Percentiles rank a stretch among this genome's conserved stretches.
phyloP scores from a whole-genome alignment of 768 basidiomycete genomes.

The Russula sp. region DNA sequence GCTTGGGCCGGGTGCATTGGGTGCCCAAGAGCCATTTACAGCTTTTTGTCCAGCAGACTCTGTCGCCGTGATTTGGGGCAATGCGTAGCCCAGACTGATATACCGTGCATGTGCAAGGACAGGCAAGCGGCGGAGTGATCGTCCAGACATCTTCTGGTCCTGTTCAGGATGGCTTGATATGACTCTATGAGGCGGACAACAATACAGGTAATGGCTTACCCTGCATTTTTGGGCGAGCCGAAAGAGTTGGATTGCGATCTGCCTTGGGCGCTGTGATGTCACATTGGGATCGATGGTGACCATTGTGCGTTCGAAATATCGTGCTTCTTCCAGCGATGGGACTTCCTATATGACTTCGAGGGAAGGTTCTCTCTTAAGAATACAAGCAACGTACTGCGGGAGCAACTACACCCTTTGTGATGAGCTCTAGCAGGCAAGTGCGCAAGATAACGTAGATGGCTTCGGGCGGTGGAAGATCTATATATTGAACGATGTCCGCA shows the following conservation, averaged over 20 bases:
- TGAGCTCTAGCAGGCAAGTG: slow-evolving; percentile 77
- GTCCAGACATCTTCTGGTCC: slow-evolving; percentile 85
- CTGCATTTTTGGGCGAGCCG: slow-evolving; percentile 73
- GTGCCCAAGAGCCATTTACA: slow-evolving; percentile 7
- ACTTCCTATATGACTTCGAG: slow-evolving; percentile 47
- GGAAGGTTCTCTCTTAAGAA: neutral
- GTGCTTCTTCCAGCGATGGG: slow-evolving; percentile 60
- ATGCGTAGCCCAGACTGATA: slow-evolving; percentile 45
- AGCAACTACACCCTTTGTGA: slow-evolving; percentile 66
- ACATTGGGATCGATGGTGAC: slow-evolving; percentile 33
- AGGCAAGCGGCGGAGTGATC: slow-evolving; percentile 88
- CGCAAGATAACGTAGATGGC: slow-evolving; percentile 92
- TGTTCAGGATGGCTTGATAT: slow-evolving; percentile 33
- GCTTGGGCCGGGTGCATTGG: slow-evolving; percentile 5
- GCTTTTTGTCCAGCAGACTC: slow-evolving; percentile 11
- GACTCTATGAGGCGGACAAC: neutral
- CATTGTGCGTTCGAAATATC: slow-evolving; percentile 46
- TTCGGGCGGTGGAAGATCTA: slow-evolving; percentile 86
- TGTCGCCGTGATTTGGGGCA: slow-evolving; percentile 3
- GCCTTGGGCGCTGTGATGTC: slow-evolving; percentile 46
- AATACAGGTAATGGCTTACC: slow-evolving; percentile 45
- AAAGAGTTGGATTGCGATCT: slow-evolving; percentile 56
- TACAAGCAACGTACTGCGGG: slow-evolving; percentile 47
- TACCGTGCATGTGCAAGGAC: slow-evolving; percentile 88
- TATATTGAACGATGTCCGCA: slow-evolving; percentile 93